Conservation (phyloP, 2,329 filamentous ascomycete genomes). For the Sarocladium brachiariae region DNA sequence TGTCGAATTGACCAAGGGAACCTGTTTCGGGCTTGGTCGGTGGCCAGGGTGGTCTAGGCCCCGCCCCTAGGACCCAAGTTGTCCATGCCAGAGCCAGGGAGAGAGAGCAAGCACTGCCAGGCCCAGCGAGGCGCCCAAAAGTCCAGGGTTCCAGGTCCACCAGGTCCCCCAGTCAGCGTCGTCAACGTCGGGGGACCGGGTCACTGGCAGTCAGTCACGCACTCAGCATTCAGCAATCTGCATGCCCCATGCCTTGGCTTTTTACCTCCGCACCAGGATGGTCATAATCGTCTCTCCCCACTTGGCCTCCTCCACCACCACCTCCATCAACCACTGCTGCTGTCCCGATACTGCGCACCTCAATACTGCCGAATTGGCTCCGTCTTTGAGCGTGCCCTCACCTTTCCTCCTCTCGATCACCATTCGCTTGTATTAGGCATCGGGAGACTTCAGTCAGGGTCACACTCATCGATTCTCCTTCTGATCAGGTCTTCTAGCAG, state of each 20-base stretch:
- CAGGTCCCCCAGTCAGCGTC: no score
- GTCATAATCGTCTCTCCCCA: neutral
- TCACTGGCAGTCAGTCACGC: neutral
- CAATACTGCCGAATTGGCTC: conserved; percentile 5
- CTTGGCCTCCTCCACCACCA: neutral
- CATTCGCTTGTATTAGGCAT: neutral
- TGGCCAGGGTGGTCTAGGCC: no score
- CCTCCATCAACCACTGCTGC: neutral
- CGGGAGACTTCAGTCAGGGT: neutral
- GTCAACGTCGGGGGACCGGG: no score
- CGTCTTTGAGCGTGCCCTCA: neutral
- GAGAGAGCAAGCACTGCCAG: no score
- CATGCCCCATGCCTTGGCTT: conserved; percentile 2
- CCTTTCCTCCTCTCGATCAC: neutral
- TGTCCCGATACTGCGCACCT: neutral
- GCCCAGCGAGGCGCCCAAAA: no score
- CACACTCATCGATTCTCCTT: neutral
- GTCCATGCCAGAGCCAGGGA: no score
- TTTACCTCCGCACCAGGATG: conserved; percentile 4
- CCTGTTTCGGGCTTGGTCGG: no score
- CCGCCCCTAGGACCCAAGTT: no score
- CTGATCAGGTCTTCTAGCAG: neutral
- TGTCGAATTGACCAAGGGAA: no score
- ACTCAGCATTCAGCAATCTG: neutral
- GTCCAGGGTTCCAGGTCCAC: no score